phyloP scores from a whole-genome alignment of 306 rosid genomes.

The Hippophae tibetana region DNA sequence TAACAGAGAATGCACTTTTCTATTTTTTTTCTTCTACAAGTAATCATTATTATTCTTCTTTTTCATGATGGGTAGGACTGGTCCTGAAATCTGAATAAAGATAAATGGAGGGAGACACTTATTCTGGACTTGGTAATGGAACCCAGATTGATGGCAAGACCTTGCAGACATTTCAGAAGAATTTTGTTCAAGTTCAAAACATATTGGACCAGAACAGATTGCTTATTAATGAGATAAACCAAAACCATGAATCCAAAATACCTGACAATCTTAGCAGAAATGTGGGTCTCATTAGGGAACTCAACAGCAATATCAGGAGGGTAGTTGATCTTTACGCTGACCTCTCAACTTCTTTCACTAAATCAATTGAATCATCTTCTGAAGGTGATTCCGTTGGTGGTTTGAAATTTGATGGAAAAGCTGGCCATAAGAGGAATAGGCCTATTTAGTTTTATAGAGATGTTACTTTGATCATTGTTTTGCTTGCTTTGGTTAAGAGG shows the following conservation, averaged over 20 bases:
- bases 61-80: slow-evolving; percentile 27
- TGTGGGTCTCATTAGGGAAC: slow-evolving; percentile 82
- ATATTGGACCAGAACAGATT: slow-evolving; percentile 87
- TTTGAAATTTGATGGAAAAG: slow-evolving; percentile 65
- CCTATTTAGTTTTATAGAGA: slow-evolving; percentile 23
- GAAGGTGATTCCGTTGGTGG: slow-evolving; percentile 90
- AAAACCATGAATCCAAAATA: slow-evolving; percentile 86
- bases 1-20: no score
- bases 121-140: slow-evolving; percentile 58
- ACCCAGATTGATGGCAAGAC: slow-evolving; percentile 60
- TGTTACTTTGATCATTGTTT: slow-evolving; percentile 16
- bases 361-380: slow-evolving; percentile 77
- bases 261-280: slow-evolving; percentile 87
- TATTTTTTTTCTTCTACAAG: no score
- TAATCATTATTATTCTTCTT: slow-evolving; percentile 5
- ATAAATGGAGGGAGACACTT: slow-evolving; percentile 86
- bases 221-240: slow-evolving; percentile 91
- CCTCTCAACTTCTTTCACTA: slow-evolving; percentile 80
- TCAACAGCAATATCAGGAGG: slow-evolving; percentile 83
- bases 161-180: slow-evolving; percentile 73
- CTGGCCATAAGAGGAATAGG: slow-evolving; percentile 60
- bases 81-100: slow-evolving; percentile 45
- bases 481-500: background rate
- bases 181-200: slow-evolving; percentile 80
- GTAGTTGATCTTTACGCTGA: slow-evolving; percentile 93